Percentiles rank a stretch among this genome's conserved stretches.
Conservation (phyloP, 106 monocot genomes). For the Apostasia ramifera region DNA sequence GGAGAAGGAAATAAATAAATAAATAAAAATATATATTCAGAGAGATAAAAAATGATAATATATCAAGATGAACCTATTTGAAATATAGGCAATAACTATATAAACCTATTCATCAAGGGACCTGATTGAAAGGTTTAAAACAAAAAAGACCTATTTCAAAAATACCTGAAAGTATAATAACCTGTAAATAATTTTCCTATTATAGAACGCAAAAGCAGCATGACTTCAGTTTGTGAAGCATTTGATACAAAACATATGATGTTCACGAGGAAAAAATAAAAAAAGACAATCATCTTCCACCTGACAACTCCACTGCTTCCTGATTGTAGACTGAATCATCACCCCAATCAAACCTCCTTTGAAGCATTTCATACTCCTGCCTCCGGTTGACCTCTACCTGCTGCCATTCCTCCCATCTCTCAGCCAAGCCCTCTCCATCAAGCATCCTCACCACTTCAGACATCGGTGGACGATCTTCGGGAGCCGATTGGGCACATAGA, state of each 20-base stretch:
- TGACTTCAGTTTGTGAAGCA: no score
- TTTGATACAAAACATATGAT: neutral
- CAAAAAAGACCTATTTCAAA: no score
- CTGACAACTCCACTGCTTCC: conserved; percentile 78
- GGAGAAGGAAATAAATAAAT: no score
- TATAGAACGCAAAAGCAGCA: no score
- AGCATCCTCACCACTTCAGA: conserved; percentile 78
- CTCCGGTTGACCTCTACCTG: conserved; percentile 76
- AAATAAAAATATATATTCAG: no score
- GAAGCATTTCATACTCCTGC: conserved; percentile 65
- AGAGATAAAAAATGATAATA: no score
- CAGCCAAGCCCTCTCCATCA: conserved; percentile 68
- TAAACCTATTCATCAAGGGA: no score
- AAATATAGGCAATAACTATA: no score
- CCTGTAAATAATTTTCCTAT: no score
- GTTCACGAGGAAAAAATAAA: neutral
- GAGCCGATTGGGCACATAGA: conserved; percentile 60
- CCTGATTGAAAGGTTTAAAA: no score
- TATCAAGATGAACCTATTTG: no score
- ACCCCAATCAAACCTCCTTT: conserved; percentile 71
- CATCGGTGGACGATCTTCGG: conserved; percentile 67
- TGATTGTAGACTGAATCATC: conserved; percentile 72
- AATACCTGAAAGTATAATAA: no score
- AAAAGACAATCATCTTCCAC: conserved; percentile 42
- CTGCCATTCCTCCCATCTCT: conserved; percentile 83